These are phyloP conservation scores for Phenoliferia sp. DNA, from an alignment of 1,284 basidiomycete species.

Conservation along the genomic window DNA sequence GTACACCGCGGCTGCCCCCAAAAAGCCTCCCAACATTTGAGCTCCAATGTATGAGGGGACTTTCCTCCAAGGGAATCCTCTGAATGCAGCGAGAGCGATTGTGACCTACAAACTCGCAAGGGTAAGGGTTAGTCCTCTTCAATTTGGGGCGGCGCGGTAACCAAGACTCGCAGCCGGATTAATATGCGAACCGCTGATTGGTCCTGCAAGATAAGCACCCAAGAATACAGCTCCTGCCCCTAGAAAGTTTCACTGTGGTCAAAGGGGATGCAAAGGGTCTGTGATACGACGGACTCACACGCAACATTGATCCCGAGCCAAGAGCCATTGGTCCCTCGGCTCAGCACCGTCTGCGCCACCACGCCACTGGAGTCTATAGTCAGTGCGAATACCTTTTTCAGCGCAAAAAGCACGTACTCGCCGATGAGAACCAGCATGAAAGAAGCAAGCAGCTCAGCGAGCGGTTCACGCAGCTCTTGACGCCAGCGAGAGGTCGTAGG, in stretches of 20 bases:
- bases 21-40: slow-evolving; percentile 1
- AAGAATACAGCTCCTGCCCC: slow-evolving; percentile 3
- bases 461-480: background rate
- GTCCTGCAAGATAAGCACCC: background rate
- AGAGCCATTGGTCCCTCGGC: background rate
- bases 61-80: background rate
- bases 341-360: background rate
- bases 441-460: slow-evolving; percentile 1
- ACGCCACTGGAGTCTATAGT: background rate
- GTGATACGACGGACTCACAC: background rate
- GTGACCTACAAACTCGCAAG: slow-evolving; percentile 1
- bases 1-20: background rate
- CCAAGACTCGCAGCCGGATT: background rate
- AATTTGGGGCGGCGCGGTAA: background rate
- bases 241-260: background rate
- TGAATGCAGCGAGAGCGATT: background rate
- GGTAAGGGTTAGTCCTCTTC: no score
- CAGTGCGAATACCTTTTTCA: no score
- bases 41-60: background rate
- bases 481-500: background rate
- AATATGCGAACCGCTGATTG: background rate
- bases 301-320: slow-evolving; percentile 4
- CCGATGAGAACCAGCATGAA: background rate
- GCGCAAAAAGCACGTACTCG: background rate
- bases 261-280: background rate